A percentile compares a stretch with the other conserved stretches of the same genome.
Conservation (phyloP, 768 basidiomycete genomes). For the Macrocybe gigantea region DNA sequence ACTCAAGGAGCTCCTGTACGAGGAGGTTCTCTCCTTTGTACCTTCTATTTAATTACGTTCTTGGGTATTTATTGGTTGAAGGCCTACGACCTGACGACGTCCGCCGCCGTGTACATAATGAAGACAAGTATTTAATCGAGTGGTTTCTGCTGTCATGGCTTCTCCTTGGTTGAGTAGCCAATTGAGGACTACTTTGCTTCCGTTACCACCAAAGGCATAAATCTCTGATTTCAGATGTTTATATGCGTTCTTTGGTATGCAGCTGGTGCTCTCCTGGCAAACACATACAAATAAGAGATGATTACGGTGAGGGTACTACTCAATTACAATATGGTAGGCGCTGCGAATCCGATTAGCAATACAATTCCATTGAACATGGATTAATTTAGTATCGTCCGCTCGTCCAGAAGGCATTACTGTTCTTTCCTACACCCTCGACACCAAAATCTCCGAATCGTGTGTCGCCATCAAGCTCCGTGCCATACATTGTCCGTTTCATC, state of each 20-base stretch:
- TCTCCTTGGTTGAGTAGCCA: slow-evolving; percentile 3
- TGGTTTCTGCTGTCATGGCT: too few species aligned
- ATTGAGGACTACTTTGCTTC: background rate
- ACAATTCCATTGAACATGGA: background rate
- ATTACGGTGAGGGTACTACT: background rate
- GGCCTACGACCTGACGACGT: too few species aligned
- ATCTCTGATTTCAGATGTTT: too few species aligned
- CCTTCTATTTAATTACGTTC: slow-evolving; percentile 47
- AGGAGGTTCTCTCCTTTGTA: slow-evolving; percentile 75
- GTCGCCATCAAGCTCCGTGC: slow-evolving; percentile 75
- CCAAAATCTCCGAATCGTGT: slow-evolving; percentile 86
- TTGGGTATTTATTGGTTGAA: background rate
- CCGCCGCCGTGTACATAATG: too few species aligned
- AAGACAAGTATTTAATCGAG: too few species aligned
- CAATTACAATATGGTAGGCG: background rate
- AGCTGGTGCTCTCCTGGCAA: too few species aligned
- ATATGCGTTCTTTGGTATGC: too few species aligned
- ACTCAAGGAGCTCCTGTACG: slow-evolving; percentile 77
- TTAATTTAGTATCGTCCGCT: slow-evolving; percentile 36
- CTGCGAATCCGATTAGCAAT: background rate
- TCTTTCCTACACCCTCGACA: slow-evolving; percentile 67
- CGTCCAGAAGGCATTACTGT: slow-evolving; percentile 48
- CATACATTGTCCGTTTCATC: slow-evolving; percentile 73
- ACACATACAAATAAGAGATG: background rate
- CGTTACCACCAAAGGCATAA: too few species aligned